Evolutionary conservation across 345 rosid genomes (phyloP).

Genomic region (Carallia brachiata): DNA sequence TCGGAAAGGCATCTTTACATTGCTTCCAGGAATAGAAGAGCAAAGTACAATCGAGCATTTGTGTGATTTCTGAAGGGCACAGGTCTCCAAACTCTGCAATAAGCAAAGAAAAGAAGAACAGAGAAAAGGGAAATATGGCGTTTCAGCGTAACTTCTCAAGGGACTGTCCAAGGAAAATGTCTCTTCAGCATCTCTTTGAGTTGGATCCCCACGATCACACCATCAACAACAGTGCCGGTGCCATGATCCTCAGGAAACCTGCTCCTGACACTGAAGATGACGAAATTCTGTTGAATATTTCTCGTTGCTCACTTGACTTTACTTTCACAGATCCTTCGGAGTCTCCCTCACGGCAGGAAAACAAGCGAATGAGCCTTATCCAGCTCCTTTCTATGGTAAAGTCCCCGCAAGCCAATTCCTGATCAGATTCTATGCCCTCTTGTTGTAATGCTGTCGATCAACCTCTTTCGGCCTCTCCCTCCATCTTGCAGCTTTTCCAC

Average conservation of each 20-base stretch:
- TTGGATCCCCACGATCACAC: slow-evolving; percentile 26
- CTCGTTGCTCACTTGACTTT: slow-evolving; percentile 37
- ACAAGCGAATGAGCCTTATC: slow-evolving; percentile 45
- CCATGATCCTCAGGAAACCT: slow-evolving; percentile 13
- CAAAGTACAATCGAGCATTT: neutral
- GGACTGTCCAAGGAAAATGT: slow-evolving; percentile 31
- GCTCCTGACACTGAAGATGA: slow-evolving; percentile 25
- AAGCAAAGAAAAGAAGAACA: neutral
- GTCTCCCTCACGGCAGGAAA: slow-evolving; percentile 50
- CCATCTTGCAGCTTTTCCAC: slow-evolving; percentile 27
- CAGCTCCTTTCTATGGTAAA: slow-evolving; percentile 42
- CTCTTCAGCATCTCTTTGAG: slow-evolving; percentile 39
- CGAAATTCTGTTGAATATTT: slow-evolving; percentile 37
- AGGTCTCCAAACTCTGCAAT: neutral
- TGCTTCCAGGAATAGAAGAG: neutral
- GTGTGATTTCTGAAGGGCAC: neutral
- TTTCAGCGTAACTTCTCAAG: slow-evolving; percentile 30
- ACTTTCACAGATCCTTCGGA: slow-evolving; percentile 49
- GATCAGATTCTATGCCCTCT: slow-evolving; percentile 32
- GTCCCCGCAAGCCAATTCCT: slow-evolving; percentile 30
- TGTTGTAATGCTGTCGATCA: slow-evolving; percentile 47
- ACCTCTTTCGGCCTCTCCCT: slow-evolving; percentile 59
- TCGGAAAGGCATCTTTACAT: slow-evolving; percentile 9
- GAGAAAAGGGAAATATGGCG: slow-evolving; percentile 32
- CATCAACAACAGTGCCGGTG: slow-evolving; percentile 9